A percentile compares a stretch with the other conserved stretches of the same genome.
These are phyloP conservation scores for Neopestalotiopsis sp. DNA, from an alignment of 2,329 filamentous ascomycete species.

Conservation along the genomic window DNA sequence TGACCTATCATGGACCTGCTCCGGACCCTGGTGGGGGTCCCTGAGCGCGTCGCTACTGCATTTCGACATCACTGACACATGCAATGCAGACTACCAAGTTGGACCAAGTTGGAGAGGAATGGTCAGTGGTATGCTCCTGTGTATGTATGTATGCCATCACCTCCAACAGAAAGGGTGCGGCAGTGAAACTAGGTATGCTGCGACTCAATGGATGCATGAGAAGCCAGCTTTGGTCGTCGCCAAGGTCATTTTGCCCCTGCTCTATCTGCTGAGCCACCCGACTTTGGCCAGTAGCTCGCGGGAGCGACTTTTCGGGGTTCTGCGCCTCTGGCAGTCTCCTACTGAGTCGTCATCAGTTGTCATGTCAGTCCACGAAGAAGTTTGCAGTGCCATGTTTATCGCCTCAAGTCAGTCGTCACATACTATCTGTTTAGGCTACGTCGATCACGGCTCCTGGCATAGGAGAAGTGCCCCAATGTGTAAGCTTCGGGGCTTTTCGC, in stretches of 20 bases:
- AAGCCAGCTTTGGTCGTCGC: neutral
- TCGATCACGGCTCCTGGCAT: neutral
- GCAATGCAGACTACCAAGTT: slow-evolving; percentile 1
- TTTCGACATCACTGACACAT: slow-evolving; percentile 28
- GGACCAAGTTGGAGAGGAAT: neutral
- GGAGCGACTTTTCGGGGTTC: neutral
- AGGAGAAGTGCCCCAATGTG: neutral
- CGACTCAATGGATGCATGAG: slow-evolving; percentile 1
- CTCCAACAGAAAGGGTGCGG: neutral
- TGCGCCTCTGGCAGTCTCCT: neutral
- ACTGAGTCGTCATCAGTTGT: neutral
- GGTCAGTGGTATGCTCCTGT: no score
- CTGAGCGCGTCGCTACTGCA: slow-evolving; percentile 26
- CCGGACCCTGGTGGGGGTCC: neutral
- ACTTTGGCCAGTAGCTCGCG: neutral
- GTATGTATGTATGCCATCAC: no score
- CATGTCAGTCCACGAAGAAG: neutral
- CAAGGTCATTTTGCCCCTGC: neutral
- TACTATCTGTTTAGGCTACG: neutral
- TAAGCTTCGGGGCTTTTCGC: neutral
- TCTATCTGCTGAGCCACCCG: neutral
- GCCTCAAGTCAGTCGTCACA: neutral
- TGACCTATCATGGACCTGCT: neutral
- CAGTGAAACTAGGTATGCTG: neutral
- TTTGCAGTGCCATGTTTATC: neutral